A percentile compares a stretch with the other conserved stretches of the same genome.
These are phyloP conservation scores for Cochlearia excelsa DNA, from an alignment of 345 rosid genomes.

Conservation along the genomic window DNA sequence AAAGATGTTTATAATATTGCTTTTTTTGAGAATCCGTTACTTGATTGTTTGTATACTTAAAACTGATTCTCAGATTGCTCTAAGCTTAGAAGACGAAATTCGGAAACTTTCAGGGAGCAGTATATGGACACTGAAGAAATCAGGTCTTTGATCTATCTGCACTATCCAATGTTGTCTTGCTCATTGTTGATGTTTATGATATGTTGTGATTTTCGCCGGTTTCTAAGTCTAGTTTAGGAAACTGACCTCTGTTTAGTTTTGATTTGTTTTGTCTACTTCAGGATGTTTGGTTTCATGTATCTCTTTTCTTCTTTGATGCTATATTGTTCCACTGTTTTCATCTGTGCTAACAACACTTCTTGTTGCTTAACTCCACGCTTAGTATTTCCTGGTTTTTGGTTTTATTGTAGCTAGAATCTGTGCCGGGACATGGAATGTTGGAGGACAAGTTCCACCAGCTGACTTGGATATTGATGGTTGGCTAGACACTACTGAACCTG, in stretches of 20 bases:
- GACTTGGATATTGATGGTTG: conserved; percentile 78
- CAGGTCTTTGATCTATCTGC: conserved; percentile 45
- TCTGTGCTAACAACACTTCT: too few species aligned
- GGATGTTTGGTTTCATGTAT: too few species aligned
- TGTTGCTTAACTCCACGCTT: too few species aligned
- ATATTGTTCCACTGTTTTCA: neutral
- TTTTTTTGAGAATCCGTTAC: too few species aligned
- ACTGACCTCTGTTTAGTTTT: too few species aligned
- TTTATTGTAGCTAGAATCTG: conserved; percentile 45
- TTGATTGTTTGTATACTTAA: too few species aligned
- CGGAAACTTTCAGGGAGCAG: conserved; percentile 80
- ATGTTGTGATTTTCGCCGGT: neutral
- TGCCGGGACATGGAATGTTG: conserved; percentile 85
- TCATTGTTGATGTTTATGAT: neutral
- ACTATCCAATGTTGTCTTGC: conserved; percentile 4
- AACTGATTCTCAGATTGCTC: conserved; percentile 48
- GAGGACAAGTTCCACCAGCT: conserved; percentile 61
- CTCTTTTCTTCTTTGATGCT: too few species aligned
- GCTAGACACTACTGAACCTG: conserved; percentile 65
- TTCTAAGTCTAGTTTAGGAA: too few species aligned
- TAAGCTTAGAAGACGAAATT: conserved; percentile 61
- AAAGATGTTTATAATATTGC: too few species aligned
- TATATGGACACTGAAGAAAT: conserved; percentile 74
- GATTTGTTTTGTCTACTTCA: too few species aligned
- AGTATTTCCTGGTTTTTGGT: too few species aligned